A percentile compares a stretch with the other conserved stretches of the same genome.
phyloP scores from a whole-genome alignment of 2,329 filamentous ascomycete species.

The Diaporthe velutina region DNA sequence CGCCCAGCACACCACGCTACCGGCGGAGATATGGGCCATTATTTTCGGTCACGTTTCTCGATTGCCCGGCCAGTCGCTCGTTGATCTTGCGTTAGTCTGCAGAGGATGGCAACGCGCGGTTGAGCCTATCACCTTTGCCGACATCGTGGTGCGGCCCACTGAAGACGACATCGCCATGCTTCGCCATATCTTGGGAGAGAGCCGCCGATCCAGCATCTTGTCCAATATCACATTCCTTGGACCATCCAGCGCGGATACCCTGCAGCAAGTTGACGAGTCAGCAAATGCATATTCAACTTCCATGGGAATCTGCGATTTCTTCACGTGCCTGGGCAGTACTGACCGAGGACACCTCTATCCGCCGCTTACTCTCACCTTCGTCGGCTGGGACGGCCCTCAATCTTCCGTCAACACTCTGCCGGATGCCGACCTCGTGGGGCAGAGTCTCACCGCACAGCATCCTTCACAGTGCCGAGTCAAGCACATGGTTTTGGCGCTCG shows the following conservation, averaged over 20 bases:
- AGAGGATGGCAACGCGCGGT: not conserved
- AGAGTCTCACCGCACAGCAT: too few relatives aligned
- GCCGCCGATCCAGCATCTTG: not conserved
- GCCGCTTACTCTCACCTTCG: not conserved
- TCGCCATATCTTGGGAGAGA: not conserved
- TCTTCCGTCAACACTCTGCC: not conserved
- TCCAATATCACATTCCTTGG: not conserved
- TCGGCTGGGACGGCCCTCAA: not conserved
- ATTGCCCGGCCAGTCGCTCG: not conserved
- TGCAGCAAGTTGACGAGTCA: not conserved
- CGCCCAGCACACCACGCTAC: not conserved
- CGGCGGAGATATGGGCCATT: not conserved
- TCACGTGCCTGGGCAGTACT: not conserved
- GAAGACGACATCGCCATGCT: not conserved
- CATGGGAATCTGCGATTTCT: not conserved
- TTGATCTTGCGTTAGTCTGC: not conserved
- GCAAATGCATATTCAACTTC: not conserved
- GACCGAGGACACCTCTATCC: not conserved
- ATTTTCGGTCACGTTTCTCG: not conserved
- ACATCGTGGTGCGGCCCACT: not conserved
- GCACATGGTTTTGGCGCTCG: not conserved
- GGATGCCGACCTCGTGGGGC: not conserved
- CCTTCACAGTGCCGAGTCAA: too few relatives aligned
- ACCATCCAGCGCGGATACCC: not conserved
- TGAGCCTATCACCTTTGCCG: not conserved